phyloP scores from a whole-genome alignment of 73 alveolate species.

The Paramecium octaurelia region DNA sequence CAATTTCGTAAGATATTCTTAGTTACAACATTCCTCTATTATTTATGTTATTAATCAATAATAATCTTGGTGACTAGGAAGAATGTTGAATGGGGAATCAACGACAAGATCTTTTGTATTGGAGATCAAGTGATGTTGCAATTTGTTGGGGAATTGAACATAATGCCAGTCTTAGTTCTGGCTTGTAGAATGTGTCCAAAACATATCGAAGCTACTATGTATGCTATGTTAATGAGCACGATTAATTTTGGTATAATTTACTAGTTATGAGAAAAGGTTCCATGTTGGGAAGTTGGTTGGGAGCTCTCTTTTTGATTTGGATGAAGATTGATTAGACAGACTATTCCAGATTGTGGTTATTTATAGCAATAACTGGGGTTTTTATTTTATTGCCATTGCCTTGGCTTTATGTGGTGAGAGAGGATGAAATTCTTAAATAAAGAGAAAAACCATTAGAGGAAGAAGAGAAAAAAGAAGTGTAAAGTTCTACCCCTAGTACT shows the following conservation, averaged over 20 bases:
- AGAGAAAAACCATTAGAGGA: neutral
- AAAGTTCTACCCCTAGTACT: neutral
- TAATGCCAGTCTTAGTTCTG: slow-evolving; percentile 81
- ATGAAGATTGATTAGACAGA: slow-evolving; percentile 71
- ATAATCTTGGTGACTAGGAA: slow-evolving; percentile 61
- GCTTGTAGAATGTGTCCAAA: slow-evolving; percentile 86
- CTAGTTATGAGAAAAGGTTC: neutral
- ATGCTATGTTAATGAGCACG: slow-evolving; percentile 79
- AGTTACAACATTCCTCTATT: slow-evolving; percentile 63
- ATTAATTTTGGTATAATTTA: slow-evolving; percentile 71
- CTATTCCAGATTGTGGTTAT: slow-evolving; percentile 74
- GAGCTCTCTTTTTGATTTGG: slow-evolving; percentile 68
- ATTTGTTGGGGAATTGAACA: slow-evolving; percentile 66
- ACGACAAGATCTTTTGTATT: slow-evolving; percentile 57
- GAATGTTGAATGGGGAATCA: slow-evolving; percentile 59
- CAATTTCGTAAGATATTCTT: slow-evolving; percentile 66
- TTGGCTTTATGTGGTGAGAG: slow-evolving; percentile 35
- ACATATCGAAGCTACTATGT: slow-evolving; percentile 82
- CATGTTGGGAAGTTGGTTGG: slow-evolving; percentile 57
- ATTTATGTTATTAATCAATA: slow-evolving; percentile 57
- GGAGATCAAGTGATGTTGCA: slow-evolving; percentile 54
- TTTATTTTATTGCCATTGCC: slow-evolving; percentile 10
- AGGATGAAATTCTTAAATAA: neutral
- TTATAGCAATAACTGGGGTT: slow-evolving; percentile 32
- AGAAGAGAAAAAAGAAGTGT: neutral